phyloP scores from a whole-genome alignment of 495 filamentous ascomycete genomes.

The Lichina pygmaea region DNA sequence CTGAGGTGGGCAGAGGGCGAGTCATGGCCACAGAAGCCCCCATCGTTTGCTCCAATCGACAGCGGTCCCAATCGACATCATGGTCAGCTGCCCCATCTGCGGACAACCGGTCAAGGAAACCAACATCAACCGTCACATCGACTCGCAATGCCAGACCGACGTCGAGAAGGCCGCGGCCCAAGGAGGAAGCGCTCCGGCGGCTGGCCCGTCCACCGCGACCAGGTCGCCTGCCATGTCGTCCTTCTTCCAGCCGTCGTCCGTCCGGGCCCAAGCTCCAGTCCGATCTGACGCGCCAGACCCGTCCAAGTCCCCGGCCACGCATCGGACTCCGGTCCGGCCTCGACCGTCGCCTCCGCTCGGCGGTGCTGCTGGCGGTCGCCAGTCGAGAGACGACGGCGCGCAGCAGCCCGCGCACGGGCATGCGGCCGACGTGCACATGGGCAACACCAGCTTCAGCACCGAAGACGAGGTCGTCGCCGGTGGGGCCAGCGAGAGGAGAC shows the following conservation, averaged over 20 bases:
- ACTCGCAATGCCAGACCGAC: conserved; percentile 48
- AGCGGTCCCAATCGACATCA: conserved; percentile 6
- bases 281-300: conserved; percentile 3
- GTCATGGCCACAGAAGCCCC: background rate
- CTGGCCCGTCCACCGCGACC: conserved; percentile 7
- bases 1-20: too few relatives aligned
- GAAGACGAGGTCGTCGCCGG: background rate
- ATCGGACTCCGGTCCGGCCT: conserved; percentile 13
- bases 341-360: conserved; percentile 8
- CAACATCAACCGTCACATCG: conserved; percentile 79
- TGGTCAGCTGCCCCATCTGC: conserved; percentile 80
- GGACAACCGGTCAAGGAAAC: conserved; percentile 40
- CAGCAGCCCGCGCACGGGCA: background rate
- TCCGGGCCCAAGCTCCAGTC: conserved; percentile 4
- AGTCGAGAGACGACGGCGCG: background rate
- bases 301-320: background rate
- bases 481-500: background rate
- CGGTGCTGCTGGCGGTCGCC: background rate
- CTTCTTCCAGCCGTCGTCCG: conserved; percentile 55
- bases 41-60: background rate
- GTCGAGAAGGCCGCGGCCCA: conserved; percentile 15
- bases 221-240: background rate
- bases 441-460: background rate
- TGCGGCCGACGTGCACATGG: background rate
- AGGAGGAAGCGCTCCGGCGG: conserved; percentile 4